A percentile compares a stretch with the other conserved stretches of the same genome.
Conservation (phyloP, 2,329 filamentous ascomycete genomes). For the Pyrenochaeta sp. region DNA sequence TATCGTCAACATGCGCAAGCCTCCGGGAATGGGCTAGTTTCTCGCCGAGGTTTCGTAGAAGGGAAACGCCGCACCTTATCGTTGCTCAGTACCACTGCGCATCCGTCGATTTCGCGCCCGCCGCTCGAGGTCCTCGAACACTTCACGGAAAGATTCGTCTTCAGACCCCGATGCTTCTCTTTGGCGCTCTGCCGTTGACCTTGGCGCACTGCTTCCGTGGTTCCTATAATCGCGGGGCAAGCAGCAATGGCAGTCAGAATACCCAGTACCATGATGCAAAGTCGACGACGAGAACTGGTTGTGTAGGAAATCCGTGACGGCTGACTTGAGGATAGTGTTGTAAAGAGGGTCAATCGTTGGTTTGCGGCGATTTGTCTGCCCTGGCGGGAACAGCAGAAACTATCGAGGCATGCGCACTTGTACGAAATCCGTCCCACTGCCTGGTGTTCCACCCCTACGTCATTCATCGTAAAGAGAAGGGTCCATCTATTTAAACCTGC, state of each 20-base stretch:
- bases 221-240: slow-evolving; percentile 55
- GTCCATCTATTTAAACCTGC: too few relatives aligned
- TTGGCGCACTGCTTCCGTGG: slow-evolving; percentile 57
- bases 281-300: background rate
- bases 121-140: slow-evolving; percentile 51
- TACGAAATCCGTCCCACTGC: background rate
- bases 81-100: slow-evolving; percentile 51
- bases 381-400: slow-evolving; percentile 1
- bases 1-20: background rate
- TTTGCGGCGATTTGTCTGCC: background rate
- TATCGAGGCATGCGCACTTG: background rate
- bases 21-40: background rate
- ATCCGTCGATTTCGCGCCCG: slow-evolving; percentile 52
- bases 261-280: slow-evolving; percentile 26
- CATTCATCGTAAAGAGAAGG: background rate
- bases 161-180: slow-evolving; percentile 57
- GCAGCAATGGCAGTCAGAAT: slow-evolving; percentile 52
- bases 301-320: background rate
- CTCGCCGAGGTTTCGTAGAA: background rate
- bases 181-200: slow-evolving; percentile 55
- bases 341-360: too few relatives aligned
- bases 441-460: background rate
- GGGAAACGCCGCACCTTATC: slow-evolving; percentile 47
- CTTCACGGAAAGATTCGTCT: slow-evolving; percentile 54
- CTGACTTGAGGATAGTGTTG: too few relatives aligned